Conservation (phyloP, 2,329 filamentous ascomycete genomes). For the Xylariaceae sp. region DNA sequence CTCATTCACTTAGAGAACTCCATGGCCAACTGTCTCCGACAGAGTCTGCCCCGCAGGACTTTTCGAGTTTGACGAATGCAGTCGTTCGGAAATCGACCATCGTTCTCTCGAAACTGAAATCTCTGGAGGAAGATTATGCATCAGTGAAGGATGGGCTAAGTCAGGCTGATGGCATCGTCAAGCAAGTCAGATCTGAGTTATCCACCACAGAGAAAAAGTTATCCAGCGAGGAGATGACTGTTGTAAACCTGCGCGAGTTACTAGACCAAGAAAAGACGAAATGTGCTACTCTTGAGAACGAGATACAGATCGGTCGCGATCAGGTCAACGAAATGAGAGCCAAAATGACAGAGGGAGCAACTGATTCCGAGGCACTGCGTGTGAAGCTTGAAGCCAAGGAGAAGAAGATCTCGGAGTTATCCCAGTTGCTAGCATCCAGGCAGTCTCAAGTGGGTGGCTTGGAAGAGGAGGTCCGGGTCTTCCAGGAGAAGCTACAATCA, state of each 20-base stretch:
- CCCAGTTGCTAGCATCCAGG: slow-evolving; percentile 66
- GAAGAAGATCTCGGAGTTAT: slow-evolving; percentile 59
- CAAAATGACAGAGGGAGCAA: slow-evolving; percentile 77
- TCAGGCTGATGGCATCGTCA: slow-evolving; percentile 49
- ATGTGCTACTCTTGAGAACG: slow-evolving; percentile 48
- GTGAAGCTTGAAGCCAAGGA: slow-evolving; percentile 73
- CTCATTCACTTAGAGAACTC: slow-evolving; percentile 52
- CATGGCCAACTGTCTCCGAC: slow-evolving; percentile 53
- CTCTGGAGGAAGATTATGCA: slow-evolving; percentile 54
- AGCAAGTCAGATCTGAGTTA: slow-evolving; percentile 54
- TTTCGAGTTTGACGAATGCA: slow-evolving; percentile 53
- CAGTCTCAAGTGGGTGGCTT: slow-evolving; percentile 70
- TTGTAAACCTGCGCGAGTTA: slow-evolving; percentile 49
- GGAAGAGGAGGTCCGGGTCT: slow-evolving; percentile 67
- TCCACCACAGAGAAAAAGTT: slow-evolving; percentile 49
- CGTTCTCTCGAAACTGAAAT: slow-evolving; percentile 54
- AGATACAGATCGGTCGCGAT: slow-evolving; percentile 59
- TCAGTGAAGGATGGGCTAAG: slow-evolving; percentile 61
- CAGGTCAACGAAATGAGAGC: slow-evolving; percentile 64
- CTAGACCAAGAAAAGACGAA: slow-evolving; percentile 51
- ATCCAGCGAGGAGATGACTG: slow-evolving; percentile 46
- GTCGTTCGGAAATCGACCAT: slow-evolving; percentile 55
- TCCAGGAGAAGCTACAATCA: slow-evolving; percentile 59
- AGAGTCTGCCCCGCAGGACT: slow-evolving; percentile 50
- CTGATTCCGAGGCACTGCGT: slow-evolving; percentile 71